Evolutionary conservation across 2,329 filamentous ascomycete species (phyloP).

Genomic region (Xylaria sp.): DNA sequence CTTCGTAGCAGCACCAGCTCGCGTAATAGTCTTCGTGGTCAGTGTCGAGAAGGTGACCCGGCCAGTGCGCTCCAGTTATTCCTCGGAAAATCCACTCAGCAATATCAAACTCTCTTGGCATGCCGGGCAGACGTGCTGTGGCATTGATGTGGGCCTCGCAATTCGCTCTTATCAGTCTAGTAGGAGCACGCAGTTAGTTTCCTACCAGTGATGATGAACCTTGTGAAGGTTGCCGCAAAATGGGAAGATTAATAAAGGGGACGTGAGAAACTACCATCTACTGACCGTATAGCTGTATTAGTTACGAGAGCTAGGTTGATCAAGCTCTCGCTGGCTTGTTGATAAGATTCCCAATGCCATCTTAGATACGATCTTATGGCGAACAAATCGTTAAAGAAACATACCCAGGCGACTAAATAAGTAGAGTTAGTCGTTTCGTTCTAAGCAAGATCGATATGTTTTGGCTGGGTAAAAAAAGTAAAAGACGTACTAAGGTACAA

Average conservation of each 20-base stretch:
- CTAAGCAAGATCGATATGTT: no score
- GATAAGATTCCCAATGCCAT: background rate
- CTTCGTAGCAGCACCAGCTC: constrained; percentile 23
- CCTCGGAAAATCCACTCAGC: constrained; percentile 18
- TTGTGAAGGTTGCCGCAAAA: background rate
- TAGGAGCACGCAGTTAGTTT: background rate
- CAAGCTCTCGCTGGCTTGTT: constrained; percentile 8
- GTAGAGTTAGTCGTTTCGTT: background rate
- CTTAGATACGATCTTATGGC: constrained; percentile 15
- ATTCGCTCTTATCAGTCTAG: constrained; percentile 23
- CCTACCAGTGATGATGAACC: background rate
- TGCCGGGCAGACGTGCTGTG: background rate
- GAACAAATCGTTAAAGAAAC: constrained; percentile 30
- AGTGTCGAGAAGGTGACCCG: background rate
- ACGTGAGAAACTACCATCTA: background rate
- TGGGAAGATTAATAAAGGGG: no score
- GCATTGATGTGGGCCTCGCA: constrained; percentile 5
- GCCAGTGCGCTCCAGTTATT: background rate
- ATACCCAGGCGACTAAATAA: constrained; percentile 25
- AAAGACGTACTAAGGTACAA: background rate
- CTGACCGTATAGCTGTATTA: constrained; percentile 23
- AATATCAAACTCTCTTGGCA: background rate
- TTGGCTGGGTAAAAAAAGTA: background rate
- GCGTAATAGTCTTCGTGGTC: background rate
- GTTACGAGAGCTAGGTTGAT: constrained; percentile 17